Conservation (phyloP, 371 early-diverging fungal species). For the Apophysomyces ossiformis region DNA sequence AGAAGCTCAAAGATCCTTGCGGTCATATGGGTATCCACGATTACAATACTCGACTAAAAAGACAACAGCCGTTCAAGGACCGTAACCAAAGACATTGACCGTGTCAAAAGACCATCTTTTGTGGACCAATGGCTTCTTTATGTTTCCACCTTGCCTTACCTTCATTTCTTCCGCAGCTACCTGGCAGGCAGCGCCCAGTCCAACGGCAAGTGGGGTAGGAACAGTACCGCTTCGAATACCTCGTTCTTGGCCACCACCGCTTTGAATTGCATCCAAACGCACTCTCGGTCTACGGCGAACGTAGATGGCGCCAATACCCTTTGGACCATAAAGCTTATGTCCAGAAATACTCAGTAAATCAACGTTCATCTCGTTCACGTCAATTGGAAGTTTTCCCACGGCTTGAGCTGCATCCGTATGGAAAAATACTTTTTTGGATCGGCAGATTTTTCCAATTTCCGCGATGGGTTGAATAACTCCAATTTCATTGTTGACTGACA, state of each 20-base stretch:
- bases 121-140: conserved; percentile 16
- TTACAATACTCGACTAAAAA: too few species aligned
- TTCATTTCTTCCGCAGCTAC: conserved; percentile 90
- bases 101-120: conserved; percentile 30
- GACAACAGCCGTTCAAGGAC: too few species aligned
- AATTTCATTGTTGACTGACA: conserved; percentile 99
- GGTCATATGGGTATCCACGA: too few species aligned
- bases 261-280: conserved; percentile 90
- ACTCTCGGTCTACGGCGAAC: conserved; percentile 97
- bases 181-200: conserved; percentile 96
- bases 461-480: conserved; percentile 97
- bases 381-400: conserved; percentile 96
- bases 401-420: conserved; percentile 99
- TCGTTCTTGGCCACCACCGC: conserved; percentile 99
- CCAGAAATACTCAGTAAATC: conserved; percentile 98
- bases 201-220: conserved; percentile 95
- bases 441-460: conserved; percentile 94
- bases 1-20: too few species aligned
- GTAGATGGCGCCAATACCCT: conserved; percentile 98
- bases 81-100: not conserved
- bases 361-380: conserved; percentile 96
- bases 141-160: conserved; percentile 52
- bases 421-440: conserved; percentile 89
- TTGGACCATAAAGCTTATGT: conserved; percentile 99
- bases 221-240: conserved; percentile 98